Evolutionary conservation across 768 basidiomycete species (phyloP), one percentile per base, ranked within the genome.

Genomic region (Hemileccinum rubropunctum): DNA sequence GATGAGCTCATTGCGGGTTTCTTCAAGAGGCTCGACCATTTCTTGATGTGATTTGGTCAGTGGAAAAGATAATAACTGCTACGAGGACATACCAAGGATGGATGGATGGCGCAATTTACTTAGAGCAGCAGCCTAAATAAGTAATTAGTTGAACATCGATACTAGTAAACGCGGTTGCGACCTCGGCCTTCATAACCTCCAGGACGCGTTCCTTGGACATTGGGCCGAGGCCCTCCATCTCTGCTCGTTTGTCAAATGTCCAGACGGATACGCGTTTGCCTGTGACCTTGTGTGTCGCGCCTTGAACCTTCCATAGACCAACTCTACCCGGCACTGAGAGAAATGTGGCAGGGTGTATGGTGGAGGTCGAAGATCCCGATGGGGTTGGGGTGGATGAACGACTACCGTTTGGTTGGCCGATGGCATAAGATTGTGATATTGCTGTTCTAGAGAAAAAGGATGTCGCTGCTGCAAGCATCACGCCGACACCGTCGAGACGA

Each of bases 1-100:
- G 35, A 86, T 83, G 35, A 98, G 75, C 59, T 95, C 90, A 33
- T 74, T 86, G 48, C 95, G 76, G 0, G 94, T 88, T 69, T 99
- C 95, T 64, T 98, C 94, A 40, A 97, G 72, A 21, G 97, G 95
- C 70, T 99, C 97, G 26, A 95, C 94, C 86, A 98, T 91, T 73
- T 98, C 95, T 92, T 67, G 34, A 27, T 12, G 40, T 30, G 11
- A 32, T 33, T 17, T 11, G 17, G 54, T 48, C 23, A 50, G 50
- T 48, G 40, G 56, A 48, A 33, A 34, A 17, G 26, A 38, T 2
- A n/a, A 35, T 7, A 13, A n/a, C 15, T 32, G 26, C 12, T 30
- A 30, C 14, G 34, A 41, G 27, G 23, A 53, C 72, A 48, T 61
- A 91, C 90, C 91, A 50, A 99, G 77, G 43, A 99, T 83, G 53